These are phyloP conservation scores for Ascoidea tarda DNA, from an alignment of 805 yeast species.

Conservation along the genomic window DNA sequence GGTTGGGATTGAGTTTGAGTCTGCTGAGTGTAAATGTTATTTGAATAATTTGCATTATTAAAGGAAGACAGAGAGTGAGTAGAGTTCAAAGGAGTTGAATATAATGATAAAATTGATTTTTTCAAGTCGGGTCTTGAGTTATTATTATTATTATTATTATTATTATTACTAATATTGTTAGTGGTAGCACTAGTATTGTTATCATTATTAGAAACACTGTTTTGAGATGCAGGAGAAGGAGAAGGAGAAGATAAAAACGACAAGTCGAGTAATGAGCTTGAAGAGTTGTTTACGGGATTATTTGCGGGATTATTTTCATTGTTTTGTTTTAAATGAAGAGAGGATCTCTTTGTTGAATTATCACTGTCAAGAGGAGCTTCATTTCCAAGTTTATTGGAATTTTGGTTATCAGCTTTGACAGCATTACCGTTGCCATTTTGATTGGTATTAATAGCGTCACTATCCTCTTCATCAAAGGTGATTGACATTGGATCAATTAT, in stretches of 20 bases:
- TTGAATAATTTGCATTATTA: background rate
- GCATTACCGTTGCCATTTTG: background rate
- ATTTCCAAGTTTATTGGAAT: constrained; percentile 6
- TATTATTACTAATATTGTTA: constrained; percentile 8
- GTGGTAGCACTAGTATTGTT: constrained; percentile 7
- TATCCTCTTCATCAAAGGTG: constrained; percentile 1
- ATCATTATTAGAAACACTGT: constrained; percentile 1
- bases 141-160: background rate
- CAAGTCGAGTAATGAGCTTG: constrained; percentile 6
- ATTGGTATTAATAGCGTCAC: constrained; percentile 9
- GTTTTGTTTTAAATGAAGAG: background rate
- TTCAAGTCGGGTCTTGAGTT: constrained; percentile 66
- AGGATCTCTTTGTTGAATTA: background rate
- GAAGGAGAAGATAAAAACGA: constrained; percentile 7
- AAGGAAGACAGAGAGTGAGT: constrained; percentile 8
- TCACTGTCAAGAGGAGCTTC: constrained; percentile 3
- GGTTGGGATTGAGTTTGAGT: constrained; percentile 1
- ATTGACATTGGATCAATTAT: constrained; percentile 42
- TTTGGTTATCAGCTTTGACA: background rate
- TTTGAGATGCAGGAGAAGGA: constrained; percentile 9
- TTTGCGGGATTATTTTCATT: background rate
- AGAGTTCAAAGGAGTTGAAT: constrained; percentile 40
- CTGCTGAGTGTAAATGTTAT: constrained; percentile 3
- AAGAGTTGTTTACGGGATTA: background rate
- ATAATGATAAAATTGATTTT: constrained; percentile 80